Evolutionary conservation across 768 basidiomycete species (phyloP).

Genomic region (Phanerodontia chrysosporium): DNA sequence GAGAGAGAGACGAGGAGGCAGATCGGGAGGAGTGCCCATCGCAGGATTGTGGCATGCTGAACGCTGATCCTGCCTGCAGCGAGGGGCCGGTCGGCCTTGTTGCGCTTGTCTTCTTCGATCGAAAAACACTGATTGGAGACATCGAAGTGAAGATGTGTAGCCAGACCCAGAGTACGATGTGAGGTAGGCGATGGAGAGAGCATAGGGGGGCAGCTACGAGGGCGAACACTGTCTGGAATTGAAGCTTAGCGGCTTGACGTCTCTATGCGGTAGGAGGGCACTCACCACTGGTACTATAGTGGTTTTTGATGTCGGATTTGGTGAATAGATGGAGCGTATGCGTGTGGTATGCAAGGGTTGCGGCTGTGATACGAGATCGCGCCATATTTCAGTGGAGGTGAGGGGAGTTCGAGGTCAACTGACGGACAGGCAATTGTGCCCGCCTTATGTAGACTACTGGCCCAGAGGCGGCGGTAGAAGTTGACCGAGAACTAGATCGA

Average conservation of each 20-base stretch:
- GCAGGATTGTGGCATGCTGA: conserved; percentile 9
- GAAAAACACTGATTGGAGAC: conserved; percentile 23
- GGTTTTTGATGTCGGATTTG: conserved; percentile 43
- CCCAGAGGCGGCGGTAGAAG: neutral
- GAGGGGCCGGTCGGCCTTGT: conserved; percentile 24
- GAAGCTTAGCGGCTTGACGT: neutral
- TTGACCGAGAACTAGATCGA: no score
- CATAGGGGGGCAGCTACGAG: conserved; percentile 12
- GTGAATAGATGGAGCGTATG: conserved; percentile 34
- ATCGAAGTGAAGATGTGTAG: conserved; percentile 29
- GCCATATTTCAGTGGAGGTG: neutral
- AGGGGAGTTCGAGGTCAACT: neutral
- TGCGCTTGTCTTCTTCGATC: conserved; percentile 22
- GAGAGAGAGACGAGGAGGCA: conserved; percentile 16
- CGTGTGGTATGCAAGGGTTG: neutral
- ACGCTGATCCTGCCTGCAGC: conserved; percentile 21
- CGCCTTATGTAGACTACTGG: neutral
- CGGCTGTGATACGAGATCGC: neutral
- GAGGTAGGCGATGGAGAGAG: conserved; percentile 2
- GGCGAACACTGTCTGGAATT: conserved; percentile 15
- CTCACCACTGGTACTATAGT: conserved; percentile 45
- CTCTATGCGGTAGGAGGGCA: neutral
- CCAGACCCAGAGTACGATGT: conserved; percentile 15
- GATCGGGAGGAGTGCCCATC: conserved; percentile 19
- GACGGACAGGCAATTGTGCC: neutral